Conservation (phyloP, 495 filamentous ascomycete species). For the Darksidea phi region DNA sequence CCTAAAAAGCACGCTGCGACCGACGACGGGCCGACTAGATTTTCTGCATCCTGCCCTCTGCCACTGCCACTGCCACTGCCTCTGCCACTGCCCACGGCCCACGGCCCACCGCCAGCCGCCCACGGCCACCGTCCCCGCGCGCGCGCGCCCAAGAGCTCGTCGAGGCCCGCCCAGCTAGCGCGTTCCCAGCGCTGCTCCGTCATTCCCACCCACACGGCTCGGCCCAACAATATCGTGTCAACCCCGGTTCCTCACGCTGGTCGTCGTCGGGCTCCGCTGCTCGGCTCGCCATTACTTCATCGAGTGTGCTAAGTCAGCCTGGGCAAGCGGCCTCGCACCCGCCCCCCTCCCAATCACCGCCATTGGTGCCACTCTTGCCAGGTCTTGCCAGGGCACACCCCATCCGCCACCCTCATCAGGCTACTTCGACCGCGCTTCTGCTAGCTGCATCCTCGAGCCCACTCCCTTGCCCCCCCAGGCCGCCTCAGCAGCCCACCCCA, state of each 20-base stretch:
- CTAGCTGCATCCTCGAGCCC: conserved; percentile 23
- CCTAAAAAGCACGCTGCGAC: conserved; percentile 10
- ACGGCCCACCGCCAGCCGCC: too few species aligned
- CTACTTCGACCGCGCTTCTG: conserved; percentile 21
- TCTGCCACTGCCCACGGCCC: too few species aligned
- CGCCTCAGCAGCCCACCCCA: conserved; percentile 17
- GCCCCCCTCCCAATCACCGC: conserved; percentile 7
- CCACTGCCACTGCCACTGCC: conserved; percentile 4
- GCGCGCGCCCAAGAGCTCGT: conserved; percentile 1
- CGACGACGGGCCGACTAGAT: conserved; percentile 33
- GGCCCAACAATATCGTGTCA: conserved; percentile 31
- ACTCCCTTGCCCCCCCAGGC: conserved; percentile 6
- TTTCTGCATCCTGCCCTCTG: conserved; percentile 4
- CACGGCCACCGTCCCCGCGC: background rate
- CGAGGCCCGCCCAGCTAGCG: conserved; percentile 8
- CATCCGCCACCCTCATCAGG: conserved; percentile 25
- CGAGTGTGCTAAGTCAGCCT: conserved; percentile 30
- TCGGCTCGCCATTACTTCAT: conserved; percentile 30
- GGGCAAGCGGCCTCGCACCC: conserved; percentile 10
- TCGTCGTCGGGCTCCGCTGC: conserved; percentile 21
- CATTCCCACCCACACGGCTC: conserved; percentile 32
- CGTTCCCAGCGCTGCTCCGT: conserved; percentile 10
- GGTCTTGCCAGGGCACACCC: too few species aligned
- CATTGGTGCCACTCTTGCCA: conserved; percentile 31
- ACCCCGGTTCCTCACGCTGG: conserved; percentile 12